Conservation (phyloP, 75 land plant genomes). For the Pinus taeda region DNA sequence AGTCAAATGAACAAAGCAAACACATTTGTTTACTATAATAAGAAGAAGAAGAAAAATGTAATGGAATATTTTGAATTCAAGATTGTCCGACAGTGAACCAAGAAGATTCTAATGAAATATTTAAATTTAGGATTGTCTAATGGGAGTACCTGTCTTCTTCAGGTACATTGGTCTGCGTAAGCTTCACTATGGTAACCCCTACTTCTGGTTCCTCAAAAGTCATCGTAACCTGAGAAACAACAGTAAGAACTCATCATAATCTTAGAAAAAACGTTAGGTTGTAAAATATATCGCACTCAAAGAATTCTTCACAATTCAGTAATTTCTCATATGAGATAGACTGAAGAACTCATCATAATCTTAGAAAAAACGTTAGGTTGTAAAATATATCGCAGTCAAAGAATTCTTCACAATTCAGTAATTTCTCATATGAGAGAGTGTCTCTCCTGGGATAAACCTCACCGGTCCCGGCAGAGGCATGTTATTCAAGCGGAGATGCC, state of each 20-base stretch:
- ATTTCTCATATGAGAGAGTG: too few species aligned
- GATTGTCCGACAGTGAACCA: not conserved
- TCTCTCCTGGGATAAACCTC: not conserved
- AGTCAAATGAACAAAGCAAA: not conserved
- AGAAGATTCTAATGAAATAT: not conserved
- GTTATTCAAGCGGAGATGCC: too few species aligned
- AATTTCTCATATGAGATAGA: too few species aligned
- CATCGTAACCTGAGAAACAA: conserved; percentile 60
- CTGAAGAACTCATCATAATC: too few species aligned
- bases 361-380: too few species aligned
- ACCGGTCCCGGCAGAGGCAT: not conserved
- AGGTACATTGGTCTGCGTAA: conserved; percentile 82
- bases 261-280: too few species aligned
- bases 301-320: too few species aligned
- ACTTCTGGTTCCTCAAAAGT: conserved; percentile 90
- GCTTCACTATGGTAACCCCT: conserved; percentile 72
- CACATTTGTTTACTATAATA: not conserved
- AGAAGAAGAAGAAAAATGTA: not conserved
- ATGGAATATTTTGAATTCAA: not conserved
- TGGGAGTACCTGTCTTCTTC: conserved; percentile 83
- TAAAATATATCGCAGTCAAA: too few species aligned
- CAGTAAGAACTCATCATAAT: too few species aligned
- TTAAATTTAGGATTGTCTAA: not conserved
- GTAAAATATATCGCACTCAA: too few species aligned
- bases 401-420: too few species aligned